Evolutionary conservation across 306 rosid genomes (phyloP).

Genomic region (Prunus mongolica): DNA sequence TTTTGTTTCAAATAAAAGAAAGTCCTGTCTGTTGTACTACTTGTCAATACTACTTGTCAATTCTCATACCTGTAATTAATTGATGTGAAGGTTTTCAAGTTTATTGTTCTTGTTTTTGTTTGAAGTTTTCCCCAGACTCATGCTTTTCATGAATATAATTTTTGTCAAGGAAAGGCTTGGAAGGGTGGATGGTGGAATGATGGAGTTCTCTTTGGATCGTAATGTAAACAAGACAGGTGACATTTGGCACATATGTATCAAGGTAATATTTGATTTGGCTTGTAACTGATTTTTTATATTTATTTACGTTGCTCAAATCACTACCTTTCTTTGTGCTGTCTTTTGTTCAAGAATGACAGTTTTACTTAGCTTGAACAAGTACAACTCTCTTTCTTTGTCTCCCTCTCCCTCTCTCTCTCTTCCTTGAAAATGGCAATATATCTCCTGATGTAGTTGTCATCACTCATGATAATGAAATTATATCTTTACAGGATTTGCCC

Average conservation of each 20-base stretch:
- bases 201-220: constrained; percentile 74
- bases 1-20: not conserved
- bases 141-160: constrained; percentile 17
- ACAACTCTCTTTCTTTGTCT: not conserved
- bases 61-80: not conserved
- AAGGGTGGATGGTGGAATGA: constrained; percentile 50
- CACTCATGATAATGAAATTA: not conserved
- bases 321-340: constrained; percentile 3
- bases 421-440: not conserved
- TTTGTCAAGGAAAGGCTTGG: constrained; percentile 35
- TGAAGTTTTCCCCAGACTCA: constrained; percentile 7
- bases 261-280: constrained; percentile 48
- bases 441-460: not conserved
- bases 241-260: constrained; percentile 83
- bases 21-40: not conserved
- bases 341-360: constrained; percentile 12
- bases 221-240: constrained; percentile 81
- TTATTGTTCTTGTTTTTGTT: not conserved
- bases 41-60: not conserved
- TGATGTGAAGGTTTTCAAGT: not conserved
- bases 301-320: constrained; percentile 19
- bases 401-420: not conserved
- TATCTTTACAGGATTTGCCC: constrained; percentile 64
- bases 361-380: not conserved
- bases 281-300: not conserved